Base-by-base conservation (phyloP, 106 monocot genomes). In the Allium sativum region DNA sequence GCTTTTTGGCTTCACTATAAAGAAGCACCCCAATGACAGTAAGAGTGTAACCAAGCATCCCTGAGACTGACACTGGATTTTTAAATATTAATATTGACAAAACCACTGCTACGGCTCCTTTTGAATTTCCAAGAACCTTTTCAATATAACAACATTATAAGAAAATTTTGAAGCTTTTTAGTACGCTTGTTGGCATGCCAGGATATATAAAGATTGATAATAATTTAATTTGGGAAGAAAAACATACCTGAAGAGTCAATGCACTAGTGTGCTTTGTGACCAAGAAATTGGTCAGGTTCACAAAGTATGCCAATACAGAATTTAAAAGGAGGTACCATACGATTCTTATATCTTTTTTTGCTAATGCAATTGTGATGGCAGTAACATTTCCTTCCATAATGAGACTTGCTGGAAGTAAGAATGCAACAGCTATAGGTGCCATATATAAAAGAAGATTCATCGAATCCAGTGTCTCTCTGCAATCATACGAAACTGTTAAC, bases 251-350 rank as follows among this genome's bases (percentile, higher is more conserved):
- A 13, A 93, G 85, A 50, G 93, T 93, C 78, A 88, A 74, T 61
- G 93, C 79, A 64, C 88, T 93, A 7, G 93, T 93, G 68, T 88
- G 93, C 53, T 93, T 93, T 55, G 93, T 93, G 74, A 93, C 93
- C 70, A 93, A 73, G 80, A 93, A 93, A 66, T 93, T 93, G 51
- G 88, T 93, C 70, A 93, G 61, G 46, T 93, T 93, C 21, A 93
- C 88, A 58, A 93, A 88, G 63, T 85, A 93, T 18, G 93, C 93
- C 70, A 93, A 48, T 7, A 75, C 57, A 45, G 93, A 93, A 69
- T 93, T 93, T 66, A 88, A 87, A 15, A 93, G 57, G 18, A 93
- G 72, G 62, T 85, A 88, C 93, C 93, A 93, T 68, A 88, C 58
- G 59, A 93, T 88, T 48, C 62, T 88, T 44, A 64, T 76, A 73